Evolutionary conservation across 257 asterid species (phyloP).

Genomic region (Jacaranda copaia): DNA sequence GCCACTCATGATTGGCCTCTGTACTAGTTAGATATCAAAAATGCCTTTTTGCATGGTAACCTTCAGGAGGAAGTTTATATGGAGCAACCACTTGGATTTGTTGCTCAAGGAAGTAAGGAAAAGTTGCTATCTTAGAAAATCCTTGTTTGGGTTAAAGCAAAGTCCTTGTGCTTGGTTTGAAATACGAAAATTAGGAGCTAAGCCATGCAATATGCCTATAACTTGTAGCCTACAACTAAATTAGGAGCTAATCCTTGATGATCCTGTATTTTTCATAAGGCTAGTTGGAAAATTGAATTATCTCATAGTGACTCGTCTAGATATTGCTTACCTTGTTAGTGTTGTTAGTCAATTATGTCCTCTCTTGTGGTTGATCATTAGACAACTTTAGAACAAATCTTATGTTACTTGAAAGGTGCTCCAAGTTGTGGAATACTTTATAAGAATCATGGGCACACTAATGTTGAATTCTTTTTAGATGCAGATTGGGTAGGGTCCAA

Average conservation of each 20-base stretch:
- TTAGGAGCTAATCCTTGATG: background rate
- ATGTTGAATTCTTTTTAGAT: background rate
- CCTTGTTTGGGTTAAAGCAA: too few species aligned
- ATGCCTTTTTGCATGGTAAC: constrained; percentile 7
- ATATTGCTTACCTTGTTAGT: too few species aligned
- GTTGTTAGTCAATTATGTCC: background rate
- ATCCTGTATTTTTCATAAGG: background rate
- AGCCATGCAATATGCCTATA: too few species aligned
- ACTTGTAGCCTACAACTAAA: too few species aligned
- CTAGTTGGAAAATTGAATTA: background rate
- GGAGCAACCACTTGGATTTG: constrained; percentile 23
- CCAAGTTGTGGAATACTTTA: background rate
- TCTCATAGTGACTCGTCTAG: background rate
- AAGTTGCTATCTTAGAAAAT: too few species aligned
- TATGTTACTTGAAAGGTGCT: background rate
- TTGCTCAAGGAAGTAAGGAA: background rate
- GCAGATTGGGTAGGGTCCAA: background rate
- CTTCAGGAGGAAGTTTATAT: constrained; percentile 3
- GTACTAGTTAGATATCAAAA: background rate
- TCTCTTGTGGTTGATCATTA: constrained; percentile 6
- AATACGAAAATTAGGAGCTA: background rate
- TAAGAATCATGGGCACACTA: background rate
- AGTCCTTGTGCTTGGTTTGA: background rate
- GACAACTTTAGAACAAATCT: background rate
- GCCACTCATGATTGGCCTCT: too few species aligned